phyloP scores from a whole-genome alignment of 768 basidiomycete genomes.

The Hypholoma sublateritium region DNA sequence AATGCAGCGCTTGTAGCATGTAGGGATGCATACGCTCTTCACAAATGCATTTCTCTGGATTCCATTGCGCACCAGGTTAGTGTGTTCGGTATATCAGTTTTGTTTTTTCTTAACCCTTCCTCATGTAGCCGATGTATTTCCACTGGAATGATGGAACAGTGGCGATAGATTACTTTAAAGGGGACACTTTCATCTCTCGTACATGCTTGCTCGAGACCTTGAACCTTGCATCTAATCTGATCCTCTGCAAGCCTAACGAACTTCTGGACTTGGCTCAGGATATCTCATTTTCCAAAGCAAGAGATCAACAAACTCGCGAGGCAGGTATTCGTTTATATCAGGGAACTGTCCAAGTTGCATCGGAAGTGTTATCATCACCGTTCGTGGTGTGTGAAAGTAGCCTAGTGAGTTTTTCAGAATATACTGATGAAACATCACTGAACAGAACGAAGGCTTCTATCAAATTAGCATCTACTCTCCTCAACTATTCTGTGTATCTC shows the following conservation, averaged over 20 bases:
- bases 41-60: conserved; percentile 30
- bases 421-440: background rate
- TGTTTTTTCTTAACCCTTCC: no score
- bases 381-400: background rate
- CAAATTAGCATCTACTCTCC: conserved; percentile 32
- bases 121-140: conserved; percentile 47
- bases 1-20: conserved; percentile 8
- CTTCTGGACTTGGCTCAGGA: background rate
- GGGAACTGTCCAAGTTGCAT: conserved; percentile 5
- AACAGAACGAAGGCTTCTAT: conserved; percentile 9
- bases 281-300: conserved; percentile 1
- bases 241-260: conserved; percentile 31
- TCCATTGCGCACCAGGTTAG: conserved; percentile 44
- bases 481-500: conserved; percentile 42
- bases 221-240: conserved; percentile 39
- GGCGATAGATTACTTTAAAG: conserved; percentile 21
- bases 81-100: background rate
- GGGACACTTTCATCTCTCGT: conserved; percentile 27
- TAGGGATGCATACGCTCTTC: conserved; percentile 8
- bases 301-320: conserved; percentile 5
- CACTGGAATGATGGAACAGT: conserved; percentile 40
- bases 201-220: conserved; percentile 39
- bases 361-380: background rate
- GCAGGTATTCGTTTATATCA: conserved; percentile 6
- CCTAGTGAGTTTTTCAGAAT: conserved; percentile 4